Evolutionary conservation across 1,284 basidiomycete genomes (phyloP).

Genomic region (Salmacisia buchloeana): DNA sequence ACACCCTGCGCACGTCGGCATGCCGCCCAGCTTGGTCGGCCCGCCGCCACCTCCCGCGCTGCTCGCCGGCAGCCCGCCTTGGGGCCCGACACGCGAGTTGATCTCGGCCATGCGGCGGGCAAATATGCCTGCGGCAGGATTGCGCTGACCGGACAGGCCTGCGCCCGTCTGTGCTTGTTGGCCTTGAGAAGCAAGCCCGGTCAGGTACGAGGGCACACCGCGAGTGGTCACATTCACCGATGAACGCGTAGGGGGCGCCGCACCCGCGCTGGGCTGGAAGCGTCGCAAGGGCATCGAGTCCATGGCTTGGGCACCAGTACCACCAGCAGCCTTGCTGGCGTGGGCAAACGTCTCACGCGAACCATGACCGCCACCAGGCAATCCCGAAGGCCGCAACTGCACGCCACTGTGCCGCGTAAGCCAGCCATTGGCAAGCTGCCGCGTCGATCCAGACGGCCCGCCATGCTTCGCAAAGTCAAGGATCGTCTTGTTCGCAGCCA

Average conservation of each 20-base stretch:
- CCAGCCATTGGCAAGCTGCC: slow-evolving; percentile 8
- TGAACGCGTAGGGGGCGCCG: slow-evolving; percentile 26
- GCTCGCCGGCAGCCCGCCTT: background rate
- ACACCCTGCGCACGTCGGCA: slow-evolving; percentile 29
- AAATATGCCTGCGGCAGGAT: slow-evolving; percentile 30
- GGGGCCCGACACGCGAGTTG: background rate
- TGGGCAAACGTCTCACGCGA: no score
- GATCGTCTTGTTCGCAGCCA: background rate
- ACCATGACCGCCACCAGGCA: no score
- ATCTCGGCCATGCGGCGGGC: slow-evolving; percentile 11
- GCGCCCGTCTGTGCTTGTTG: background rate
- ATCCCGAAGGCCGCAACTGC: background rate
- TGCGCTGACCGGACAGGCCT: background rate
- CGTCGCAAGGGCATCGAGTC: slow-evolving; percentile 10
- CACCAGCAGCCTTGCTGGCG: no score
- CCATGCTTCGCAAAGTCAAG: background rate
- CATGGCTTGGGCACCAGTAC: no score
- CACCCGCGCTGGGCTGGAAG: slow-evolving; percentile 31
- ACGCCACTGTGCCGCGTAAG: background rate
- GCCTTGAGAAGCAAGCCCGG: background rate
- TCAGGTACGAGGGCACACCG: background rate
- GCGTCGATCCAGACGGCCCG: background rate
- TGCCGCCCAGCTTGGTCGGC: slow-evolving; percentile 21
- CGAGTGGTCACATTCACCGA: slow-evolving; percentile 14
- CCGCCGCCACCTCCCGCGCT: background rate